Percentiles rank a stretch among this genome's conserved stretches.
phyloP scores from a whole-genome alignment of 1,284 basidiomycete species.

The Phellopilus nigrolimitatus region DNA sequence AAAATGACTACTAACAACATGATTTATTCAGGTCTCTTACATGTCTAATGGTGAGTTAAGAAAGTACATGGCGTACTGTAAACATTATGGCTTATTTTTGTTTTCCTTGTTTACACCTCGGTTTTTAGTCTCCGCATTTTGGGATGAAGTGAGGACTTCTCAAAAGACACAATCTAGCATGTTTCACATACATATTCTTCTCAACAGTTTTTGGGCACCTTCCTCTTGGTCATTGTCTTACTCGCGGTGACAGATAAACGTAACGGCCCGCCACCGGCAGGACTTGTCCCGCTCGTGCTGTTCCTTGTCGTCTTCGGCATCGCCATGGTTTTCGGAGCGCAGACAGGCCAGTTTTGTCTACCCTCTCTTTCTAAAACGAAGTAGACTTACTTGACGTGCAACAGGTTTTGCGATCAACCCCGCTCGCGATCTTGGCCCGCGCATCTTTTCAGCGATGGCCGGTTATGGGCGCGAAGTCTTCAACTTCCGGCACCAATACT shows the following conservation, averaged over 20 bases:
- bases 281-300: slow-evolving; percentile 49
- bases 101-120: neutral
- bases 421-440: slow-evolving; percentile 60
- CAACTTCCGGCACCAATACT: slow-evolving; percentile 35
- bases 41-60: slow-evolving; percentile 1
- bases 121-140: slow-evolving; percentile 17
- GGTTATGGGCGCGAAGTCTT: slow-evolving; percentile 48
- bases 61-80: neutral
- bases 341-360: too few species aligned
- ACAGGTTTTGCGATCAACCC: slow-evolving; percentile 61
- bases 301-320: slow-evolving; percentile 55
- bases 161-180: too few species aligned
- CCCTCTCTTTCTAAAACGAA: slow-evolving; percentile 19
- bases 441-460: slow-evolving; percentile 54
- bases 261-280: slow-evolving; percentile 44
- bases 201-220: slow-evolving; percentile 50
- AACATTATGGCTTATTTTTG: neutral
- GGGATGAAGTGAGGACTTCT: slow-evolving; percentile 11
- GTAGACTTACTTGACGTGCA: slow-evolving; percentile 17
- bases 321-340: slow-evolving; percentile 48
- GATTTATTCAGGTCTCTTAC: slow-evolving; percentile 1
- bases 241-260: slow-evolving; percentile 40
- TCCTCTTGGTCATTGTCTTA: slow-evolving; percentile 47
- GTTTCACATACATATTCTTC: neutral
- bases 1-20: neutral